These are phyloP conservation scores for Aegilops bicornis DNA, from an alignment of 176 grass and related monocot genomes.

Conservation along the genomic window DNA sequence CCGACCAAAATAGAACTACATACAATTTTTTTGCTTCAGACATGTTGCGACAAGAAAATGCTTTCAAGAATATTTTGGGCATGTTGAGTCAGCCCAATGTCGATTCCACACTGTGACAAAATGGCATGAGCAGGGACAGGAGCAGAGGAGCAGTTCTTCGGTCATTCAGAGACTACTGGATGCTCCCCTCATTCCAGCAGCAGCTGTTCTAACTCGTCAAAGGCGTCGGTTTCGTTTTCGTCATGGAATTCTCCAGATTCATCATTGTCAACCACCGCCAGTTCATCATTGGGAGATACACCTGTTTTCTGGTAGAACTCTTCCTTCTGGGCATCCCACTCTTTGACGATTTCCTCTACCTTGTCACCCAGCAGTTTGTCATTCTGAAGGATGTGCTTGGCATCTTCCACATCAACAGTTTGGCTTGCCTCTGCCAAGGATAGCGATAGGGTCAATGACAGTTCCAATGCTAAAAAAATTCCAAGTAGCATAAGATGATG, in stretches of 20 bases:
- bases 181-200: constrained; percentile 47
- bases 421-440: constrained; percentile 42
- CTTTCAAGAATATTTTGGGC: too few species aligned
- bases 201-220: constrained; percentile 53
- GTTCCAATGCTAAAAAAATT: background rate
- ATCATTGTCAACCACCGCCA: background rate
- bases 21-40: background rate
- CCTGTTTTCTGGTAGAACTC: constrained; percentile 70
- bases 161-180: background rate
- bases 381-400: constrained; percentile 49
- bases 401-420: constrained; percentile 42
- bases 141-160: background rate
- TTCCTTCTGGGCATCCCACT: constrained; percentile 78
- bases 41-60: too few species aligned
- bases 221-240: constrained; percentile 22
- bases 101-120: background rate
- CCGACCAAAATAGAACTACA: background rate
- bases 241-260: constrained; percentile 18
- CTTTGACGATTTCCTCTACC: constrained; percentile 58
- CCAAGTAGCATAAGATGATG: background rate
- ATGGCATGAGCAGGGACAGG: background rate
- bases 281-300: constrained; percentile 33
- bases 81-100: background rate
- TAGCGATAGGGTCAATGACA: background rate
- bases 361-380: constrained; percentile 47